Percentiles rank a stretch among this genome's conserved stretches.
Conservation (phyloP, 176 grass and related monocot species). For the Olyra latifolia region DNA sequence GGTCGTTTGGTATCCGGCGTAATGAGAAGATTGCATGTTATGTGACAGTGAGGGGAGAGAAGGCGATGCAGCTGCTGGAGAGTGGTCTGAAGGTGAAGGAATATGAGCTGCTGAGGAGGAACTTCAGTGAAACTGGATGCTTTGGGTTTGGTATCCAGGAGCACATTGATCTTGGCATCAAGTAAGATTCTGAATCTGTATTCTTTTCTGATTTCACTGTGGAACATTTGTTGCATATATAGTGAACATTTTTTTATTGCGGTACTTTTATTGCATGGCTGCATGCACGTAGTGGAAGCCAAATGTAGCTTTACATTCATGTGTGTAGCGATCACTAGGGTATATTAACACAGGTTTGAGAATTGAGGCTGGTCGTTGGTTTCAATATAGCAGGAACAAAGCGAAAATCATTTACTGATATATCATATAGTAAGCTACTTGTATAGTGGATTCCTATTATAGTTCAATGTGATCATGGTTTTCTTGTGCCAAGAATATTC, state of each 20-base stretch:
- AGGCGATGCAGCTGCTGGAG: slow-evolving; percentile 93
- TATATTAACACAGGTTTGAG: background rate
- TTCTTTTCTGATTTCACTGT: background rate
- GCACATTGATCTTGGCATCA: slow-evolving; percentile 92
- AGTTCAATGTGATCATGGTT: background rate
- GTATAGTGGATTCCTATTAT: background rate
- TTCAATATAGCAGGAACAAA: background rate
- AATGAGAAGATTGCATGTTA: slow-evolving; percentile 93
- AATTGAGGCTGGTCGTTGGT: background rate
- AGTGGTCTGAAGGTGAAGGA: slow-evolving; percentile 94
- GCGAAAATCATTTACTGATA: background rate
- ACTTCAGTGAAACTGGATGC: slow-evolving; percentile 85
- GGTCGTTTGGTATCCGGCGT: slow-evolving; percentile 78
- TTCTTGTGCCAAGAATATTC: background rate
- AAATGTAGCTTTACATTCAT: background rate
- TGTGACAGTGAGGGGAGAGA: slow-evolving; percentile 76
- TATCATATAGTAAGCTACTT: background rate
- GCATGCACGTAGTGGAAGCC: background rate
- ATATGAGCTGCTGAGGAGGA: slow-evolving; percentile 84
- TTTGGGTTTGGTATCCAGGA: slow-evolving; percentile 92
- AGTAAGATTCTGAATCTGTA: slow-evolving; percentile 43
- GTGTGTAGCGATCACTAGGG: background rate
- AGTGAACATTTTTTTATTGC: background rate
- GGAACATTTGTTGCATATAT: background rate
- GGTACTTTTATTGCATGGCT: background rate